Evolutionary conservation across 176 grass and related monocot species (phyloP).

Genomic region (Hordeum marinum): DNA sequence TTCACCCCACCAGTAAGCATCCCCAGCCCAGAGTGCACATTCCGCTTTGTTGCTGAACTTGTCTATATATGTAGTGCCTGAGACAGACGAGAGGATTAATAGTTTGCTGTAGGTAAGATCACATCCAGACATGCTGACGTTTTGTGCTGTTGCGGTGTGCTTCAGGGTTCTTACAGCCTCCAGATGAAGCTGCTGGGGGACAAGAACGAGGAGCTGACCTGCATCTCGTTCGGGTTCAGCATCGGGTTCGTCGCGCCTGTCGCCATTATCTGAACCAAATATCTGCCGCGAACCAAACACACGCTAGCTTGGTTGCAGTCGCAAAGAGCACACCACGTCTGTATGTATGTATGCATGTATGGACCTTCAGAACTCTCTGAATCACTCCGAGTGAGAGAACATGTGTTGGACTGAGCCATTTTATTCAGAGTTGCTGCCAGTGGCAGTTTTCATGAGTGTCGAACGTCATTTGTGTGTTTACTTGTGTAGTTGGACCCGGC

Average conservation of each 20-base stretch:
- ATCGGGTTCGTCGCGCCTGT: conserved; percentile 47
- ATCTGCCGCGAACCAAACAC: too few species aligned
- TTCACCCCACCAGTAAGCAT: conserved; percentile 56
- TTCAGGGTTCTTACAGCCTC: conserved; percentile 78
- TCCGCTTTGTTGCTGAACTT: neutral
- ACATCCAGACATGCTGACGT: neutral
- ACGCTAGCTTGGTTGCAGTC: too few species aligned
- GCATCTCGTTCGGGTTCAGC: conserved; percentile 71
- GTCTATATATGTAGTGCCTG: neutral
- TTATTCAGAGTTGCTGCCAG: neutral
- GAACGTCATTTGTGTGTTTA: neutral
- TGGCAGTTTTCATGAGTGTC: neutral
- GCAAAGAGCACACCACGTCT: neutral
- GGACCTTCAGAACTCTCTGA: neutral
- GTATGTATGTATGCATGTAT: neutral
- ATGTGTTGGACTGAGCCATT: neutral
- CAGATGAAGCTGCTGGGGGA: conserved; percentile 60
- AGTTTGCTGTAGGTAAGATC: neutral
- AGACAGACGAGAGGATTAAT: neutral
- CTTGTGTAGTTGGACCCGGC: neutral
- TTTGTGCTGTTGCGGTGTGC: neutral
- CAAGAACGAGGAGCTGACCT: conserved; percentile 47
- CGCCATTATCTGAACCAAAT: neutral
- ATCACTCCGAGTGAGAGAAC: neutral
- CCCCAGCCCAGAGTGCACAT: neutral